phyloP scores from a whole-genome alignment of 768 basidiomycete species.

The Dioszegia crocea region DNA sequence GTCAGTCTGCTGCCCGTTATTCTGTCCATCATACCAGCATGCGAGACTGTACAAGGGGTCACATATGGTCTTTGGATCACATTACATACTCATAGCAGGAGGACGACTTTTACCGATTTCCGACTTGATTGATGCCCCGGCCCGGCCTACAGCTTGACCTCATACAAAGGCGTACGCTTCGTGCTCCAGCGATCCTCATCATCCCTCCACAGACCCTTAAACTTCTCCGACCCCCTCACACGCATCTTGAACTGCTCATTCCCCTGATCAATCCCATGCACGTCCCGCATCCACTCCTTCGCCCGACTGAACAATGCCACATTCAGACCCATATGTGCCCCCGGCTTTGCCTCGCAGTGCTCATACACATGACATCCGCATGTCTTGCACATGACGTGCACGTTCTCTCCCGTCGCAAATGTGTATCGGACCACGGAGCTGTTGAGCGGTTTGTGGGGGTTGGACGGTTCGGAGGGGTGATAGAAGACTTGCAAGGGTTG shows the following conservation, averaged over 20 bases:
- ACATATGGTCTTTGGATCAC: no score
- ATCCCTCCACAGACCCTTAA: conserved; percentile 4
- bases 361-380: conserved; percentile 24
- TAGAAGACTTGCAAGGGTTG: neutral
- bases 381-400: conserved; percentile 17
- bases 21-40: no score
- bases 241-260: neutral
- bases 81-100: no score
- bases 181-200: neutral
- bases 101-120: no score
- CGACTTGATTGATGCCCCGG: neutral
- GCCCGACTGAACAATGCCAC: conserved; percentile 14
- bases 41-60: no score
- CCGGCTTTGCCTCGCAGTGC: neutral
- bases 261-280: neutral
- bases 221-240: neutral
- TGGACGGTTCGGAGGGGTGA: conserved; percentile 1
- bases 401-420: conserved; percentile 7
- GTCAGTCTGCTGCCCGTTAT: no score
- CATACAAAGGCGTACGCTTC: conserved; percentile 7
- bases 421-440: conserved; percentile 1
- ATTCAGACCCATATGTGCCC: conserved; percentile 13
- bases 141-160: conserved; percentile 6
- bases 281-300: conserved; percentile 5
- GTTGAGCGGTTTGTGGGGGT: neutral